Percentiles rank a stretch among this genome's conserved stretches.
Evolutionary conservation across 129 eudicot species (phyloP).

Genomic region (Pseudognaphalium luteoalbum): DNA sequence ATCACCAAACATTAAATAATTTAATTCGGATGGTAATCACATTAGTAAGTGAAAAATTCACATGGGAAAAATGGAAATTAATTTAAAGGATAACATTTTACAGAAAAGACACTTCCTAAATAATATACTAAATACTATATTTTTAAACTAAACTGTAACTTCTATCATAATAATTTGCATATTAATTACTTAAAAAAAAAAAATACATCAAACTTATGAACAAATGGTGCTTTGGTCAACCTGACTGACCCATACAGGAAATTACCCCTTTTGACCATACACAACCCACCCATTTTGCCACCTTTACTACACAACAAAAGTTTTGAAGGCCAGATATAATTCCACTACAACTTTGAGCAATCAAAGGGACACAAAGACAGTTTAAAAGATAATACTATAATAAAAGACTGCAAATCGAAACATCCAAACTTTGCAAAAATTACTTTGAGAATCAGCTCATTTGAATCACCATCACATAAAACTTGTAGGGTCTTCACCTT

Average conservation of each 20-base stretch:
- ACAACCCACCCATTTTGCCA: no score
- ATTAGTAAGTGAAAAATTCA: not conserved
- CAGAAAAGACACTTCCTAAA: not conserved
- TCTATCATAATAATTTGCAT: no score
- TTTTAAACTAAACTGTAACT: not conserved
- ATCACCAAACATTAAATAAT: conserved; percentile 4
- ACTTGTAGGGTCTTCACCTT: conserved; percentile 7
- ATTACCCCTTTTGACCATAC: no score
- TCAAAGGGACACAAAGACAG: no score
- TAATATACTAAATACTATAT: not conserved
- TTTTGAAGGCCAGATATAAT: no score
- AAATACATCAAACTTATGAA: no score
- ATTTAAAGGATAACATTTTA: not conserved
- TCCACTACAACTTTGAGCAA: no score
- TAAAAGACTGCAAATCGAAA: not conserved
- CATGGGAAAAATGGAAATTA: not conserved
- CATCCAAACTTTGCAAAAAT: not conserved
- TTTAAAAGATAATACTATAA: not conserved
- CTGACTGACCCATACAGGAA: no score
- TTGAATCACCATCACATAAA: conserved; percentile 1
- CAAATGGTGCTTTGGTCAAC: no score
- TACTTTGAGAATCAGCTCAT: conserved; percentile 1
- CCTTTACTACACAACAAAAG: no score
- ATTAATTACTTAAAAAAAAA: no score
- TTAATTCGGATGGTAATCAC: not conserved